phyloP scores from a whole-genome alignment of 1,284 basidiomycete genomes.

The Puccinia brachypodii region DNA sequence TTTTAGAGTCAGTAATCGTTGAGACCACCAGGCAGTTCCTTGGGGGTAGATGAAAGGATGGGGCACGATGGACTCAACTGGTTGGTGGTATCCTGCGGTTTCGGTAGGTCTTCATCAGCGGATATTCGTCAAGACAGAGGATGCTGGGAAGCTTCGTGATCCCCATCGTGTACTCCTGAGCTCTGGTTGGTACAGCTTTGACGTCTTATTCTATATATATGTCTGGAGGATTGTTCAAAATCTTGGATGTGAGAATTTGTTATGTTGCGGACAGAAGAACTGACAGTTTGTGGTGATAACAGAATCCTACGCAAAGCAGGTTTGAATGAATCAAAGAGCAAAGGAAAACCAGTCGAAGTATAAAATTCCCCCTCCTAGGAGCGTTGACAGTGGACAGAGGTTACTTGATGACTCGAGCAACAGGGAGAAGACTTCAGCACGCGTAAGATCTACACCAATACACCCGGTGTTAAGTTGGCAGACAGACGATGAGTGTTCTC shows the following conservation, averaged over 20 bases:
- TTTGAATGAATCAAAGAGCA: too few relatives aligned
- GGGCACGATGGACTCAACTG: background rate
- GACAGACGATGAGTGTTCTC: background rate
- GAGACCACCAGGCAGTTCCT: background rate
- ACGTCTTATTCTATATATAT: too few relatives aligned
- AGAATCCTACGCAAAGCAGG: too few relatives aligned
- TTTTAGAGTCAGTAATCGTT: background rate
- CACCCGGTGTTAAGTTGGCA: background rate
- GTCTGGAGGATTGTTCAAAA: too few relatives aligned
- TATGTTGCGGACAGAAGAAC: too few relatives aligned
- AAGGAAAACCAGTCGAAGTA: too few relatives aligned
- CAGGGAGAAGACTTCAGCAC: background rate
- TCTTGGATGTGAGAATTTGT: too few relatives aligned
- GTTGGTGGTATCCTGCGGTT: background rate
- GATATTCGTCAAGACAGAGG: conserved; percentile 14
- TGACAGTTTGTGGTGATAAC: too few relatives aligned
- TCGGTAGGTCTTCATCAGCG: background rate
- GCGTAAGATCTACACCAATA: background rate
- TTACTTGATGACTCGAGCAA: background rate
- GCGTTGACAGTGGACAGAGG: too few relatives aligned
- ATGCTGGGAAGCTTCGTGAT: background rate
- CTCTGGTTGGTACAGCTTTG: too few relatives aligned
- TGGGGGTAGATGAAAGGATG: background rate
- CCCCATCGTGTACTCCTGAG: background rate
- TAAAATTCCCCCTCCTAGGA: too few relatives aligned